phyloP scores from a whole-genome alignment of 2,329 filamentous ascomycete genomes.

The Exophiala viscosa region DNA sequence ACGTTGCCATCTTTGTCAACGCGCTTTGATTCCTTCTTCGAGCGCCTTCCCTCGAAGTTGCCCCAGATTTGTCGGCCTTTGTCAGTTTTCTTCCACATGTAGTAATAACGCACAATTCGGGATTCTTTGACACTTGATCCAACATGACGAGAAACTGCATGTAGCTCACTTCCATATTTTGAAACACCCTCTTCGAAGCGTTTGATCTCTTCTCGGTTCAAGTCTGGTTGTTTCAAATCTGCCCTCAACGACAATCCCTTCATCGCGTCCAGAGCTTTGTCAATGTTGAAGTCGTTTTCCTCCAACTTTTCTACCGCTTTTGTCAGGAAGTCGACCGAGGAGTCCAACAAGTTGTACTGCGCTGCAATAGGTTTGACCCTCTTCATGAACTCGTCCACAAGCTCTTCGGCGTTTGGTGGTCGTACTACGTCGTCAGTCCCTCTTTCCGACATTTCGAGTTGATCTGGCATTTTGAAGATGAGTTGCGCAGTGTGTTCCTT shows the following conservation, averaged over 20 bases:
- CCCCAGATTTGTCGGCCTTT: conserved; percentile 87
- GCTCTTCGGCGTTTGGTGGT: conserved; percentile 45
- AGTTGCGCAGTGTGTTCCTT: conserved; percentile 70
- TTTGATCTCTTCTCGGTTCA: conserved; percentile 74
- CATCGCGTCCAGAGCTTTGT: conserved; percentile 67
- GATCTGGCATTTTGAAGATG: conserved; percentile 70
- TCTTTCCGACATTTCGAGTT: conserved; percentile 46
- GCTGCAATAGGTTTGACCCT: conserved; percentile 63
- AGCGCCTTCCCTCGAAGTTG: conserved; percentile 78
- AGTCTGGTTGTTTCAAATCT: conserved; percentile 78
- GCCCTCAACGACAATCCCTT: conserved; percentile 63
- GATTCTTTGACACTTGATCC: conserved; percentile 72
- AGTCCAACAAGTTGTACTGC: conserved; percentile 65
- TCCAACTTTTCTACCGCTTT: conserved; percentile 73
- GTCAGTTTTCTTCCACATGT: conserved; percentile 94
- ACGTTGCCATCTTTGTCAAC: conserved; percentile 58
- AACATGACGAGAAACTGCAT: conserved; percentile 77
- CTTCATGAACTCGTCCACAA: conserved; percentile 73
- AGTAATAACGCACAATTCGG: conserved; percentile 87
- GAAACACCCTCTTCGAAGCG: conserved; percentile 87
- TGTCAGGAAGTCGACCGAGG: conserved; percentile 83
- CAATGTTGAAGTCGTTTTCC: conserved; percentile 65
- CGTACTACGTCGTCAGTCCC: conserved; percentile 41
- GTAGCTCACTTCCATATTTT: conserved; percentile 87
- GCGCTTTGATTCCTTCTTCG: conserved; percentile 75